Evolutionary conservation across 768 basidiomycete genomes (phyloP).

Genomic region (Macrolepiota fuliginosa): DNA sequence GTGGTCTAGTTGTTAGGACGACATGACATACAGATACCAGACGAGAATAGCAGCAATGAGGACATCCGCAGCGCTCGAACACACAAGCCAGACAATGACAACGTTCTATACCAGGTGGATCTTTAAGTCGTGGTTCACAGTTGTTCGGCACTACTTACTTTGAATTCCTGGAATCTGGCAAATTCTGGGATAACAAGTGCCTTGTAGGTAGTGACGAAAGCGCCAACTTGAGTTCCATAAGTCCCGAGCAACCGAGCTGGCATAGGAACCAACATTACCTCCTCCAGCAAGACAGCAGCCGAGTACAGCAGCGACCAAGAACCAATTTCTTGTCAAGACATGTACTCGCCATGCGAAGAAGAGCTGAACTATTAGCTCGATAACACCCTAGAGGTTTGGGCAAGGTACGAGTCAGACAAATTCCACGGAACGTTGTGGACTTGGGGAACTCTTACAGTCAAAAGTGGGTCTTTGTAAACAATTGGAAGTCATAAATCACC

Average conservation of each 20-base stretch:
- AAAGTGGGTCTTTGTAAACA: no score
- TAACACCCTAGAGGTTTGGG: conserved; percentile 36
- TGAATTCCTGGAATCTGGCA: conserved; percentile 22
- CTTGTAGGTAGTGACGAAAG: conserved; percentile 24
- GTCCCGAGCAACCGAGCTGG: neutral
- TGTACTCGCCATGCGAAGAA: conserved; percentile 42
- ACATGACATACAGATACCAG: conserved; percentile 26
- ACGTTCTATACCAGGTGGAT: conserved; percentile 12
- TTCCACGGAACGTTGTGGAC: neutral
- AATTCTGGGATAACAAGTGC: conserved; percentile 22
- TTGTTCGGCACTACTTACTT: neutral
- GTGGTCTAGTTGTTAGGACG: no score
- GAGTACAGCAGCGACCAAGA: conserved; percentile 16
- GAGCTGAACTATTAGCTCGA: conserved; percentile 40
- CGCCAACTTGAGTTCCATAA: conserved; percentile 20
- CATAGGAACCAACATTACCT: conserved; percentile 15
- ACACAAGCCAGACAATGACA: conserved; percentile 39
- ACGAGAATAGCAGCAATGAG: conserved; percentile 42
- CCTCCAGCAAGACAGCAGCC: conserved; percentile 17
- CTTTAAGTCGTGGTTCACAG: neutral
- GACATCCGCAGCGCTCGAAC: conserved; percentile 37
- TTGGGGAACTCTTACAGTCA: neutral
- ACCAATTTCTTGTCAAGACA: conserved; percentile 23
- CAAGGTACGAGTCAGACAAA: neutral
- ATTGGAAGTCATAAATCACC: no score